Evolutionary conservation across 352 stramenopile species (phyloP), one percentile per base, ranked within the genome.

Genomic region (Phytophthora crassamura): DNA sequence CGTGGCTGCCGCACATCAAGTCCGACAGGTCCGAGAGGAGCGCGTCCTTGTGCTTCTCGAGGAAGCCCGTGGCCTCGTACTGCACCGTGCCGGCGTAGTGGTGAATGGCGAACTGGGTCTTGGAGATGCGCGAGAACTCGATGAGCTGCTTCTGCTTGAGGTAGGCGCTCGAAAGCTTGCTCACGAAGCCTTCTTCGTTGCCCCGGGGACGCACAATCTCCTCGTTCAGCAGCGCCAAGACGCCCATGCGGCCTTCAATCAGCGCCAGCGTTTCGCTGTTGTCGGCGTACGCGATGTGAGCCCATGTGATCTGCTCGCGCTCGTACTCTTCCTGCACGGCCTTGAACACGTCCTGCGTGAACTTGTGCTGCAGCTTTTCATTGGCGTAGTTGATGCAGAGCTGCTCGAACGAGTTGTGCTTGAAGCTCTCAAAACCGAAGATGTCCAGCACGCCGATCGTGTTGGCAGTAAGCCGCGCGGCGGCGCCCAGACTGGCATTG

Each of bases 301-400:
- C 79, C 87, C 87, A 96, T 30, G 79, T 76, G 64, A 98, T 90
- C 34, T 76, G 46, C 57, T 92, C 81, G 22, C 64, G 59, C 39
- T 77, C 69, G 49, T 92, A 92, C 60, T 92, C 84, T 42, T 86
- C 73, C 73, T 98, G 85, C 46, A 96, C 89, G 1, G 88, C 92
- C 80, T 97, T 95, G 67, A 97, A 93, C 45, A 94, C 91, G 54
- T 96, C 86, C 60, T 94, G 83, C 14, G 89, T 97, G 65, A 97
- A 97, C 68, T 96, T 95, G 57, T 97, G 88, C 78, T 98, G 93
- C 28, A 98, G 72, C 41, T 90, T 97, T 53, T 98, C 93, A 60
- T 98, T 98, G 1, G 89, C 89, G 69, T 96, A 98, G 77, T 98
- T 98, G 65, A 98, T 98, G 69, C 93, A 98, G 7, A 97, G 61